Evolutionary conservation across 2,329 filamentous ascomycete genomes (phyloP).

Genomic region (Teratosphaeria destructans): DNA sequence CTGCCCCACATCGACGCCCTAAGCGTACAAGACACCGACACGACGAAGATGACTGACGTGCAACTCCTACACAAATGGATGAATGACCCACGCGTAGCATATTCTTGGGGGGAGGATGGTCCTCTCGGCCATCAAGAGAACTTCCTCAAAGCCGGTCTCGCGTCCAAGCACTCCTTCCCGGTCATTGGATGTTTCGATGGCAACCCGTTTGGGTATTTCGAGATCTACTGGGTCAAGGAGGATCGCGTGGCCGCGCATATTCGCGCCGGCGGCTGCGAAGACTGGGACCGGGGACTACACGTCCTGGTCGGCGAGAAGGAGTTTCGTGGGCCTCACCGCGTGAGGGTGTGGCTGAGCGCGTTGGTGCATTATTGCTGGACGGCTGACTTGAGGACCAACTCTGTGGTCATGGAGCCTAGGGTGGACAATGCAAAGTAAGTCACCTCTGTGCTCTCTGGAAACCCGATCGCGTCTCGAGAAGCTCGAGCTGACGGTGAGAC

Average conservation of each 20-base stretch:
- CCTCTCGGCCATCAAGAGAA: conserved; percentile 47
- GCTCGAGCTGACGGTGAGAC: neutral
- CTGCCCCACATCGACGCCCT: neutral
- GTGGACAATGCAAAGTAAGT: conserved; percentile 81
- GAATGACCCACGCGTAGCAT: conserved; percentile 68
- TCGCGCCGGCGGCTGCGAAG: conserved; percentile 58
- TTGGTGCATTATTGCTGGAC: conserved; percentile 79
- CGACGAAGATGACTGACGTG: conserved; percentile 40
- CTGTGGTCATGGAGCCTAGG: conserved; percentile 76
- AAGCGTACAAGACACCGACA: conserved; percentile 4
- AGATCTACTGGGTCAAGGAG: conserved; percentile 97
- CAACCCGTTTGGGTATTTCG: conserved; percentile 92
- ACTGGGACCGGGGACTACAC: conserved; percentile 84
- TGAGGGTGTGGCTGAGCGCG: conserved; percentile 72
- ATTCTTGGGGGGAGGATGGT: conserved; percentile 69
- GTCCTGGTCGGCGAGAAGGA: conserved; percentile 86
- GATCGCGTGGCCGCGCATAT: conserved; percentile 65
- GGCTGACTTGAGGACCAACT: conserved; percentile 70
- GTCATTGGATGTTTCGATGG: conserved; percentile 91
- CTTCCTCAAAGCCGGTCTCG: conserved; percentile 58
- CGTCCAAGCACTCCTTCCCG: conserved; percentile 69
- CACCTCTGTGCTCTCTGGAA: neutral
- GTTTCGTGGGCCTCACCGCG: conserved; percentile 66
- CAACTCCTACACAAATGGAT: conserved; percentile 80
- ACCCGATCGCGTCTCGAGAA: neutral